Evolutionary conservation across 352 stramenopile genomes (phyloP).

Genomic region (Globisporangium viniferum): DNA sequence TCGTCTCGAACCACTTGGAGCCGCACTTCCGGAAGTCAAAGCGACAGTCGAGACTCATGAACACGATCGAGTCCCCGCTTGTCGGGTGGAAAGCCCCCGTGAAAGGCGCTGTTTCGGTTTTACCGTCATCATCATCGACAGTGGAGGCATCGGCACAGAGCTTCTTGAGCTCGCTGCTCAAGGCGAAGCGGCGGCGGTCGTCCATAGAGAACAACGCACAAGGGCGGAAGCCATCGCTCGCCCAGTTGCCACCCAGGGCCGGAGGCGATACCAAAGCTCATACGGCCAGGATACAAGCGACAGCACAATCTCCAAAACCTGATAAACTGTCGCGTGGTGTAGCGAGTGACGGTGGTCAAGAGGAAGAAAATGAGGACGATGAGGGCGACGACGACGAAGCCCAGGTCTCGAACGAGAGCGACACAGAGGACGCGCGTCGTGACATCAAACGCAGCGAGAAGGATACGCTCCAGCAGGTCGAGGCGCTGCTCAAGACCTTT

Average conservation of each 20-base stretch:
- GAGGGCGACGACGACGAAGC: slow-evolving; percentile 22
- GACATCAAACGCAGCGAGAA: slow-evolving; percentile 44
- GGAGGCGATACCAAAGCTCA: background rate
- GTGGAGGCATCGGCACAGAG: background rate
- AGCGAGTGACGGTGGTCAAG: background rate
- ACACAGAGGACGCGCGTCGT: slow-evolving; percentile 19
- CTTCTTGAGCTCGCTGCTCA: background rate
- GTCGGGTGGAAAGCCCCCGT: background rate
- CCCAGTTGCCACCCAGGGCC: background rate
- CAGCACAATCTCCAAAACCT: background rate
- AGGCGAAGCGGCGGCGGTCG: background rate
- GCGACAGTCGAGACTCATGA: slow-evolving; percentile 4
- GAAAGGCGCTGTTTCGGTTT: background rate
- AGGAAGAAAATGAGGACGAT: background rate
- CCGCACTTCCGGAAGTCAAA: background rate
- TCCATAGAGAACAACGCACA: background rate
- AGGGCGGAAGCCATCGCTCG: background rate
- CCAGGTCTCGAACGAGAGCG: slow-evolving; percentile 17
- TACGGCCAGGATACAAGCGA: background rate
- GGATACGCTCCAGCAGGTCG: slow-evolving; percentile 46
- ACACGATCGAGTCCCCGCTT: background rate
- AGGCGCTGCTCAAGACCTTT: slow-evolving; percentile 34
- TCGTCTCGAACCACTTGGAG: slow-evolving; percentile 23
- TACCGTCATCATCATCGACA: background rate
- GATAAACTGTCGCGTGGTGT: too few species aligned